Conservation (phyloP, 208 protist genomes). For the Acanthamoeba polyphaga region DNA sequence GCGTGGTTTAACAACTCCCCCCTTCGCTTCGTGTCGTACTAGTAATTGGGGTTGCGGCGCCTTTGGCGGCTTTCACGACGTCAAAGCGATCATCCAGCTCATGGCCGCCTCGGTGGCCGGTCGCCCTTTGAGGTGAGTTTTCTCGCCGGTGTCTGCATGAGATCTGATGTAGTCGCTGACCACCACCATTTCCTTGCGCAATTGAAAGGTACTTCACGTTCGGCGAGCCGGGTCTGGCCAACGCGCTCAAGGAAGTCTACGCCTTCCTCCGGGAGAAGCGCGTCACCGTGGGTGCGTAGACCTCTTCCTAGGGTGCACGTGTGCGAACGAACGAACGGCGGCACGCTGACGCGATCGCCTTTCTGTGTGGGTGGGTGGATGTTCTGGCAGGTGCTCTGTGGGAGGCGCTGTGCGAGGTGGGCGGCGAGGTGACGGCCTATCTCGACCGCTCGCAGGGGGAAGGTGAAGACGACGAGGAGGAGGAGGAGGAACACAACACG, state of each 20-base stretch:
- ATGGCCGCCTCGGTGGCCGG: background rate
- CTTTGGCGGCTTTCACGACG: constrained; percentile 61
- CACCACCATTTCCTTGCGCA: too few relatives aligned
- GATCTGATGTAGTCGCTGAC: background rate
- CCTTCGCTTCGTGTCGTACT: too few relatives aligned
- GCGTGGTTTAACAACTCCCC: background rate
- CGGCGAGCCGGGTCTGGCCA: constrained; percentile 47
- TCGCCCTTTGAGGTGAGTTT: background rate
- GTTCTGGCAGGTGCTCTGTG: constrained; percentile 36
- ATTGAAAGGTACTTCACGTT: constrained; percentile 64
- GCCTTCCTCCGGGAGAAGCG: background rate
- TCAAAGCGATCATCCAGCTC: constrained; percentile 71
- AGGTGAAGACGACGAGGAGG: background rate
- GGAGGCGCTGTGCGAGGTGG: background rate
- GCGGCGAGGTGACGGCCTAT: background rate
- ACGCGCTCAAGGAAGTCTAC: constrained; percentile 21
- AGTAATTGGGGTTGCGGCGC: constrained; percentile 75
- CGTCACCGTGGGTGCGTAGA: background rate
- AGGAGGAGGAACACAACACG: constrained; percentile 22
- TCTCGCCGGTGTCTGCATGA: too few relatives aligned
- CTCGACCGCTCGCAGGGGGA: constrained; percentile 26
- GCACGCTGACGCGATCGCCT: too few relatives aligned
- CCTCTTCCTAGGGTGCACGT: background rate
- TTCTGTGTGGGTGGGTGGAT: too few relatives aligned
- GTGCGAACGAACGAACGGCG: background rate